Conservation (phyloP, 2,329 filamentous ascomycete genomes). For the Mollisia scopiformis region DNA sequence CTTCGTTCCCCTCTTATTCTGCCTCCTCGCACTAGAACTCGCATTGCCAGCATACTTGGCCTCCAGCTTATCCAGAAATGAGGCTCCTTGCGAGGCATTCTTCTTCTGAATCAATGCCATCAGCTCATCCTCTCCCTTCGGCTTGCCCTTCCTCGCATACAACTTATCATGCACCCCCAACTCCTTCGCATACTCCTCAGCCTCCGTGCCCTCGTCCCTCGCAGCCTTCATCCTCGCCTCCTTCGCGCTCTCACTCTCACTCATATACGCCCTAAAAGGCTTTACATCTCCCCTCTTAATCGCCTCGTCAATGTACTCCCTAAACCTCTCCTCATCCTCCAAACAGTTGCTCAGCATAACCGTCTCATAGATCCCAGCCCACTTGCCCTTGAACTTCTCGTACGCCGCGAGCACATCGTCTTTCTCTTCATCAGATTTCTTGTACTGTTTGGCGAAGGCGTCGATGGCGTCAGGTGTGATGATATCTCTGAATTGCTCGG, state of each 20-base stretch:
- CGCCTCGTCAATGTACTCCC: constrained; percentile 77
- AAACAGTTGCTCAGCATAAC: constrained; percentile 87
- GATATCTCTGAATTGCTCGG: constrained; percentile 77
- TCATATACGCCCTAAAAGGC: constrained; percentile 68
- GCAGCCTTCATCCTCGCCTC: constrained; percentile 63
- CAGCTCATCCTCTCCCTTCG: constrained; percentile 55
- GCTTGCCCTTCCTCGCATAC: constrained; percentile 55
- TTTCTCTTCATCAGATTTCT: constrained; percentile 83
- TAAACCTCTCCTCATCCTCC: constrained; percentile 85
- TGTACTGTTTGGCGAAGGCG: constrained; percentile 77
- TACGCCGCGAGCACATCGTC: constrained; percentile 79
- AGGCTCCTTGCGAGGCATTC: constrained; percentile 62
- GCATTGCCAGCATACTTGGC: constrained; percentile 68
- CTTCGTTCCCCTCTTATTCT: constrained; percentile 57
- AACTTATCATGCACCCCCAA: constrained; percentile 74
- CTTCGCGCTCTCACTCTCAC: constrained; percentile 70
- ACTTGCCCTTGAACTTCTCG: constrained; percentile 70
- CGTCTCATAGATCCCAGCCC: constrained; percentile 76
- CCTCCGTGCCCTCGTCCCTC: constrained; percentile 70
- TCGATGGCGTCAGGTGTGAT: constrained; percentile 76
- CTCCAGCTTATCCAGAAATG: constrained; percentile 74
- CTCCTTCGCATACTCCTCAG: constrained; percentile 75
- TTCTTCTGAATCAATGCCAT: constrained; percentile 76
- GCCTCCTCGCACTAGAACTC: constrained; percentile 45
- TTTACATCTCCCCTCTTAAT: constrained; percentile 72